Evolutionary conservation across 1,284 basidiomycete genomes (phyloP).

Genomic region (Ganoderma sp.): DNA sequence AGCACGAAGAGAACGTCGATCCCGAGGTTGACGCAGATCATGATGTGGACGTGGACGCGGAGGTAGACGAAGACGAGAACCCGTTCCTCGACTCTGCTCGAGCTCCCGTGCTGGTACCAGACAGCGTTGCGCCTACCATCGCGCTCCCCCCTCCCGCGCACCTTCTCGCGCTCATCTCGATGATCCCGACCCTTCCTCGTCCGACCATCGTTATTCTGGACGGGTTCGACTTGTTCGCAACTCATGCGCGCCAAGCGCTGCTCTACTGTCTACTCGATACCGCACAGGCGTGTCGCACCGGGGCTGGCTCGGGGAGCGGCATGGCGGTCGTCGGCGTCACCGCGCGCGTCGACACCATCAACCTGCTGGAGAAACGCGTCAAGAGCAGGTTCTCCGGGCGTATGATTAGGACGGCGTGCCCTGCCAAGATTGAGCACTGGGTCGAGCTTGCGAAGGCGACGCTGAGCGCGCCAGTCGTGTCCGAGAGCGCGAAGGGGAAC

Average conservation of each 20-base stretch:
- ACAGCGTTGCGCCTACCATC: slow-evolving; percentile 32
- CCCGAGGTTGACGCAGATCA: background rate
- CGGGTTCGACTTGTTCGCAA: slow-evolving; percentile 89
- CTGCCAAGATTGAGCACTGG: slow-evolving; percentile 60
- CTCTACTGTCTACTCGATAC: slow-evolving; percentile 91
- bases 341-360: slow-evolving; percentile 85
- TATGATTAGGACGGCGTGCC: slow-evolving; percentile 77
- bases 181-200: slow-evolving; percentile 76
- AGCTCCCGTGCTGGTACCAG: slow-evolving; percentile 12
- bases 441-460: slow-evolving; percentile 50
- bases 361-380: slow-evolving; percentile 90
- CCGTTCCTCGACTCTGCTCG: slow-evolving; percentile 46
- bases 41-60: slow-evolving; percentile 35
- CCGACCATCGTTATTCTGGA: slow-evolving; percentile 87
- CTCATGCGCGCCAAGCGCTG: slow-evolving; percentile 86
- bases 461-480: slow-evolving; percentile 45
- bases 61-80: slow-evolving; percentile 41
- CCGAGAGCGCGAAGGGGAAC: slow-evolving; percentile 51
- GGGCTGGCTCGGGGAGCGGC: slow-evolving; percentile 52
- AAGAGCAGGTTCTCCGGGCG: slow-evolving; percentile 95
- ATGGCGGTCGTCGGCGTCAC: slow-evolving; percentile 86
- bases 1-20: too few relatives aligned
- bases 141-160: slow-evolving; percentile 74
- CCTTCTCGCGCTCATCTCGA: slow-evolving; percentile 79
- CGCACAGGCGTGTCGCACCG: slow-evolving; percentile 70